Evolutionary conservation across 805 yeast genomes (phyloP).

Genomic region (Starmerella etchellsii): DNA sequence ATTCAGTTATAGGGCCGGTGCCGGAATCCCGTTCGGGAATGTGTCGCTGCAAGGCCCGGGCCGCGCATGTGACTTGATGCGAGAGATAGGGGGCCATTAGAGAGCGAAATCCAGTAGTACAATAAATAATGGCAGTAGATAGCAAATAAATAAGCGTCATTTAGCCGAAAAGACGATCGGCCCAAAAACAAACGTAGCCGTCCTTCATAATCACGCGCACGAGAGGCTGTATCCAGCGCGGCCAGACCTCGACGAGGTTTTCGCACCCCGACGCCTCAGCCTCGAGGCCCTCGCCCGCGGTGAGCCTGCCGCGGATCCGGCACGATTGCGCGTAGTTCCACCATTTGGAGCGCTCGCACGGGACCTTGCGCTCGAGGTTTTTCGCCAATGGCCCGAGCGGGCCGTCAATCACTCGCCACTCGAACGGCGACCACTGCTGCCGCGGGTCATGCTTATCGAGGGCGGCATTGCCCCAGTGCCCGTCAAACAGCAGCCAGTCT

Average conservation of each 20-base stretch:
- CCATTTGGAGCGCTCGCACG: conserved; percentile 83
- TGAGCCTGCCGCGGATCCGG: conserved; percentile 56
- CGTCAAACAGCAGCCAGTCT: conserved; percentile 67
- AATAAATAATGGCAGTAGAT: neutral
- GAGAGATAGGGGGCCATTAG: too few species aligned
- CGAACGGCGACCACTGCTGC: conserved; percentile 77
- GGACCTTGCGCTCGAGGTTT: conserved; percentile 50
- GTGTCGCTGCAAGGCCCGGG: too few species aligned
- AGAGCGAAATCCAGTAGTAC: neutral
- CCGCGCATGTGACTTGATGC: too few species aligned
- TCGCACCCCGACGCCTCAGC: conserved; percentile 17
- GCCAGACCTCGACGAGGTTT: conserved; percentile 12
- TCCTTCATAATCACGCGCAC: conserved; percentile 18
- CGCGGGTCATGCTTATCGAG: conserved; percentile 56
- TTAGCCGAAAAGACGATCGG: conserved; percentile 38
- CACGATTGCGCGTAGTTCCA: conserved; percentile 84
- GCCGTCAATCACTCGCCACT: conserved; percentile 83
- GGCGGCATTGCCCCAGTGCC: conserved; percentile 85
- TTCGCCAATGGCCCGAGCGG: conserved; percentile 83
- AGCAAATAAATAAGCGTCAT: neutral
- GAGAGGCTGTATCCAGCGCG: conserved; percentile 10
- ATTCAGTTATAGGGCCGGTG: too few species aligned
- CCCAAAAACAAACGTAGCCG: conserved; percentile 44
- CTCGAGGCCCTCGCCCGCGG: conserved; percentile 80
- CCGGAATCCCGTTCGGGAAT: too few species aligned